Evolutionary conservation across 2,329 filamentous ascomycete genomes (phyloP).

Genomic region (Clonostachys rosea): DNA sequence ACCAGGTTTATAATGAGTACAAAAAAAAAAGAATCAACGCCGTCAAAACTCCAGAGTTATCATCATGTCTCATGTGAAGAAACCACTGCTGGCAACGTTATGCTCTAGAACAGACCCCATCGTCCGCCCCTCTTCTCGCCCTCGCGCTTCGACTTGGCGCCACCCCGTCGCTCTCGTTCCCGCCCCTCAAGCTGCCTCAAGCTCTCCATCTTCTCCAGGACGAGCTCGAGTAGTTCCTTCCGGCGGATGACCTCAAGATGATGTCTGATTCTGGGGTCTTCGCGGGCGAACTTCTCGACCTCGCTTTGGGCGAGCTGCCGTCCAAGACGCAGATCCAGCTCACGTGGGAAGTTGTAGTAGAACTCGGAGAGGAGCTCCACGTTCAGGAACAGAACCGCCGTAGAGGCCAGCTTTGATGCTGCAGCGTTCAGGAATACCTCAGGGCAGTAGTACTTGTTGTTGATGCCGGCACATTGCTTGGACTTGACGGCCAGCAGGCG

Average conservation of each 20-base stretch:
- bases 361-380: conserved; percentile 96
- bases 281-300: conserved; percentile 84
- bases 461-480: conserved; percentile 76
- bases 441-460: conserved; percentile 95
- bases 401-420: conserved; percentile 89
- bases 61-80: conserved; percentile 4
- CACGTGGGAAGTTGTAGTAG: conserved; percentile 94
- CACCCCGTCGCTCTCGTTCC: conserved; percentile 41
- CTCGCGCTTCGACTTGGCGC: conserved; percentile 13
- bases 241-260: conserved; percentile 89
- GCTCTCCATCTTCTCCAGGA: conserved; percentile 93
- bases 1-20: not conserved
- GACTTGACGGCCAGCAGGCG: conserved; percentile 83
- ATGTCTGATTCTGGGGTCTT: conserved; percentile 83
- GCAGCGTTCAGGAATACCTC: conserved; percentile 98
- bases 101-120: conserved; percentile 43
- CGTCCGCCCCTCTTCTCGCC: conserved; percentile 35
- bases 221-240: conserved; percentile 90
- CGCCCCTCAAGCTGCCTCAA: conserved; percentile 77
- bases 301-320: conserved; percentile 74
- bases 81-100: too few relatives aligned
- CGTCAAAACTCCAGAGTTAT: not conserved
- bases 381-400: conserved; percentile 94
- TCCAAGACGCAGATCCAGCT: conserved; percentile 82
- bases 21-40: not conserved